Evolutionary conservation across 805 yeast species (phyloP), one percentile per base, ranked within the genome.

Genomic region (Yarrowia phangngaensis): DNA sequence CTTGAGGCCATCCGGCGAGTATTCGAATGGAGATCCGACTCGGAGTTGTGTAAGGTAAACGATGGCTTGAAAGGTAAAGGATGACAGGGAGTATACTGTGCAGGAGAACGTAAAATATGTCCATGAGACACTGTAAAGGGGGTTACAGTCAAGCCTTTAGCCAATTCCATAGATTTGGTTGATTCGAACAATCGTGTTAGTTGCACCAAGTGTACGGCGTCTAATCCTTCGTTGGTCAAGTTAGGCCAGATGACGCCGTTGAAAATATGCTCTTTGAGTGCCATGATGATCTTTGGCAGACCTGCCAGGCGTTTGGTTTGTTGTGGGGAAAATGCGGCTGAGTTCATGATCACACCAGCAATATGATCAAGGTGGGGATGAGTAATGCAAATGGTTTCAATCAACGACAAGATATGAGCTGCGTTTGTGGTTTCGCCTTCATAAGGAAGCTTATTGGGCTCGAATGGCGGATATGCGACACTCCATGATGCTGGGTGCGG

Each of bases 311-410:
- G 56, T 57, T 75, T 80, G 1, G 65, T 62, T 5, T 59, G 54
- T 9, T 54, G 46, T 14, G 52, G 38, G 8, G 60, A 52, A 54
- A 75, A 71, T 12, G 73, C 70, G 0, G 95, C 85, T 3, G 89
- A 76, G 59, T 87, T 87, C 46, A 88, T 65, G 0, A 81, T 76
- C 38, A 88, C 60, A 0, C 82, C 84, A 8, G 74, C 61, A 11
- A 86, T 70, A 61, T 88, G 97, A 62, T 88, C 97, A 45, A 88
- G 60, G 64, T 88, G 97, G 0, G 90, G 77, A 63, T 88, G 97
- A 0, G 95, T 77, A 20, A 88, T 73, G 38, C 65, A 64, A 13
- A 65, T 53, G 11, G 63, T 29, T 7, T 32, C 20, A n/a, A 41
- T 22, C 28, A 28, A n/a, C 16, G 45, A 30, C 27, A 28, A 20